A percentile compares a stretch with the other conserved stretches of the same genome.
Evolutionary conservation across 2,329 filamentous ascomycete species (phyloP).

Genomic region (Nothomitra cinnamomea): DNA sequence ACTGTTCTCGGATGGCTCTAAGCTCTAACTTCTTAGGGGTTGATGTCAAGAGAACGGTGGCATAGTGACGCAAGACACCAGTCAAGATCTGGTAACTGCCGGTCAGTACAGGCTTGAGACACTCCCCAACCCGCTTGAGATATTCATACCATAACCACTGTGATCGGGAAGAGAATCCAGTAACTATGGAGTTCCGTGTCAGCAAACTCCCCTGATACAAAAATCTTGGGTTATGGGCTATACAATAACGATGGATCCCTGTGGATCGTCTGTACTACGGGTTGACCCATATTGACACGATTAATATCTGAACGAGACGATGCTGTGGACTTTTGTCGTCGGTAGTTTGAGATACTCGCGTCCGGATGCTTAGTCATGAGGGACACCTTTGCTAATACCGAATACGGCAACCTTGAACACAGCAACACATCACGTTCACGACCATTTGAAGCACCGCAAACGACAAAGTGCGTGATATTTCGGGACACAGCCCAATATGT

Average conservation of each 20-base stretch:
- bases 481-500: constrained; percentile 20
- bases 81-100: constrained; percentile 53
- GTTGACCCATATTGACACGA: constrained; percentile 51
- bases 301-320: no score
- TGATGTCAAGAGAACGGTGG: constrained; percentile 73
- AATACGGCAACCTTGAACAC: neutral
- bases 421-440: neutral
- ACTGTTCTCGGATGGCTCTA: constrained; percentile 64
- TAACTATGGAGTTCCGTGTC: constrained; percentile 43
- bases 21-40: constrained; percentile 69
- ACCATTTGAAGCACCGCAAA: neutral
- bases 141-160: constrained; percentile 68
- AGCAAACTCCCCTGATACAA: neutral
- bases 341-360: neutral
- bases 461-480: neutral
- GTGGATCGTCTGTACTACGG: constrained; percentile 86
- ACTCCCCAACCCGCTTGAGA: neutral
- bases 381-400: neutral
- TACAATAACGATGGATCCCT: constrained; percentile 97
- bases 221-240: constrained; percentile 20
- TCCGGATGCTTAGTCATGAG: constrained; percentile 1
- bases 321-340: neutral
- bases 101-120: constrained; percentile 6
- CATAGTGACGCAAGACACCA: constrained; percentile 90
- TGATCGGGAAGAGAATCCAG: constrained; percentile 97